These are phyloP conservation scores for Gossypium schwendimanii DNA, from an alignment of 441 rosid genomes.

Conservation along the genomic window DNA sequence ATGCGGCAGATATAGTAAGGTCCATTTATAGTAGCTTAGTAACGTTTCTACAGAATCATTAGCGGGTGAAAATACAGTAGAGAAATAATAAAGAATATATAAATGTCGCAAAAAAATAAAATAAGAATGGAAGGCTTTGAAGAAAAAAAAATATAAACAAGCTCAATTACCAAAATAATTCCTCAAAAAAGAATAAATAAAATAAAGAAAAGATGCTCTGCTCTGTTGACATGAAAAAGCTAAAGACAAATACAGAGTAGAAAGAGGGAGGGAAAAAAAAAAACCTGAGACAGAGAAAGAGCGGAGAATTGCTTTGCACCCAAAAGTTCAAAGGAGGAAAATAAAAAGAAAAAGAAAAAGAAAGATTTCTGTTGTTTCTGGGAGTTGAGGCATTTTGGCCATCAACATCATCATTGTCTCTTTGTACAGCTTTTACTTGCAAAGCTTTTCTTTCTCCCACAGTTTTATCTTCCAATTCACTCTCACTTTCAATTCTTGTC, in stretches of 20 bases:
- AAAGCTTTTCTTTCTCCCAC: slow-evolving; percentile 13
- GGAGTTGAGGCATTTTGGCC: slow-evolving; percentile 18
- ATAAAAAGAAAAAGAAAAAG: not conserved
- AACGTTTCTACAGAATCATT: not conserved
- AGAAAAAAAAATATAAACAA: not conserved
- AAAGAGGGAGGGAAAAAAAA: slow-evolving; percentile 4
- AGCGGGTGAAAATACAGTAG: not conserved
- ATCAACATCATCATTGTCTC: slow-evolving; percentile 39
- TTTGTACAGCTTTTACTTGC: slow-evolving; percentile 19
- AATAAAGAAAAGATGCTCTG: slow-evolving; percentile 17
- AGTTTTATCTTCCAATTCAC: slow-evolving; percentile 6
- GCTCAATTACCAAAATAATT: not conserved
- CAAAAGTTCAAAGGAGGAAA: not conserved
- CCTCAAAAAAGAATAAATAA: not conserved
- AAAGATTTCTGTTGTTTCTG: slow-evolving; percentile 21
- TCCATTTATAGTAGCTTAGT: not conserved
- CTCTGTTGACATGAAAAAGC: slow-evolving; percentile 22
- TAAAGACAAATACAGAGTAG: slow-evolving; percentile 26
- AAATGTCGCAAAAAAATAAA: not conserved
- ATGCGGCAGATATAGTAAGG: not conserved
- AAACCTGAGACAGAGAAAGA: not conserved
- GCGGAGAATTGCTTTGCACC: not conserved
- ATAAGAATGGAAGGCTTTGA: not conserved
- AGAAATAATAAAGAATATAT: not conserved
- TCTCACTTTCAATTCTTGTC: not conserved